Base-by-base conservation (phyloP, 148 eudicot genomes). In the Vaccinium corymbosum region DNA sequence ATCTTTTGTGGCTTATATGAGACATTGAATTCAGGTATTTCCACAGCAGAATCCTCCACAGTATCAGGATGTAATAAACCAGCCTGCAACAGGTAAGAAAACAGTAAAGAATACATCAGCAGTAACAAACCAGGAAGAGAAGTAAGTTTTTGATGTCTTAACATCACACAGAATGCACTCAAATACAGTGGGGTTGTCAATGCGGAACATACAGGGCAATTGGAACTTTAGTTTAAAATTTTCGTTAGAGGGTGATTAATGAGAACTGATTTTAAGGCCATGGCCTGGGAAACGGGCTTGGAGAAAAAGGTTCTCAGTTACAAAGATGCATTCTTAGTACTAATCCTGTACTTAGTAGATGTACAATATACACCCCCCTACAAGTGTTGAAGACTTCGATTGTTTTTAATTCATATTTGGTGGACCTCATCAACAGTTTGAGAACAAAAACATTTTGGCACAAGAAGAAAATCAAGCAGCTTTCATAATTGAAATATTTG, bases 1-100 rank as follows among this genome's bases (percentile, higher is more conserved):
- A 96, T 96, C 89, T 96, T 96, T 82, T 96, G 98, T 46, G 99
- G 99, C 90, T 94, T 94, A 89, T 96, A 96, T 70, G 99, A 96
- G 75, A 96, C 97, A 87, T 93, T 91, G 64, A 94, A 94, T 89
- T 94, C 94, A 64, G 98, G 98, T 51, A 96, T 86, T 83, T 94
- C 99, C 56, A 89, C 89, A 84, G 92, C 97, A 85, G 94, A 91
- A 48, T 85, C 97, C 89, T 92, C 98, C 19, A 88, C 90, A 0
- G 81, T 55, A 81, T 96, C 99, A 80, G 99, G 99, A 84, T 94
- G 93, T 88, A 93, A 80, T 53, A 94, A 85, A 80, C 99, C 99
- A 91, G 98, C 97, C 99, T 96, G 89, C 87, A 90, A 42, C 46
- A 42, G 46, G 46, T 83, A 42, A 42, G 46, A 4, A 4, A 42